These are phyloP conservation scores for Backusella macrospora DNA, from an alignment of 192 early-diverging fungal species.

Conservation along the genomic window DNA sequence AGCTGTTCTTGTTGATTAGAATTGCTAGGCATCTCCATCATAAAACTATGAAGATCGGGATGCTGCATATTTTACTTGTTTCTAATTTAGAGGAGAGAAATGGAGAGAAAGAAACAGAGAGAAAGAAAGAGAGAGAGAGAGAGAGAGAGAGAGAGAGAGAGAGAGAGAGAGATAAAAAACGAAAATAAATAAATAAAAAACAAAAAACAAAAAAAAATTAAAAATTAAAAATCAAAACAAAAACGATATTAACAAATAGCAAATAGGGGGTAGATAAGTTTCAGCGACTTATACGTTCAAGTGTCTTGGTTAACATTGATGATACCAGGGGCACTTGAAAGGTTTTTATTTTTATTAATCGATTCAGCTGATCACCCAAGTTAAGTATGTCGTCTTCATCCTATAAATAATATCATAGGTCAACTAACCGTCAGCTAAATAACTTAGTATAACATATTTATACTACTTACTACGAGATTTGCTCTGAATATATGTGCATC, in stretches of 20 bases:
- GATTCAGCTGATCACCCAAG: not conserved
- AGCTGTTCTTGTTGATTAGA: not conserved
- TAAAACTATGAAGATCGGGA: conserved; percentile 1
- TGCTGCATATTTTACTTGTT: not conserved
- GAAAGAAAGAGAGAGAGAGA: not conserved
- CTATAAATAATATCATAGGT: no score
- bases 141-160: no score
- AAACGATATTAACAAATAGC: not conserved
- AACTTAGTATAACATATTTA: no score
- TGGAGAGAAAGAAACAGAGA: not conserved
- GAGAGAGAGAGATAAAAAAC: not conserved
- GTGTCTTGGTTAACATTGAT: not conserved
- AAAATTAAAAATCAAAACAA: not conserved
- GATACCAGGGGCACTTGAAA: not conserved
- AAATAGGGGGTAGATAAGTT: not conserved
- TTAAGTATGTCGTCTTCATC: not conserved
- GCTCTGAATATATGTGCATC: not conserved
- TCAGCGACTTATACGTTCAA: not conserved
- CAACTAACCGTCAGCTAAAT: no score
- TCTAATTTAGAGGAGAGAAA: not conserved
- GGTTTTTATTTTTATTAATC: not conserved
- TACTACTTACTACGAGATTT: not conserved
- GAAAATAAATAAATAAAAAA: not conserved
- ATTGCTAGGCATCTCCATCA: conserved; percentile 1
- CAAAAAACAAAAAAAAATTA: not conserved